Percentiles rank a stretch among this genome's conserved stretches.
phyloP scores from a whole-genome alignment of 2,329 filamentous ascomycete genomes.

The Diaporthe batatas region DNA sequence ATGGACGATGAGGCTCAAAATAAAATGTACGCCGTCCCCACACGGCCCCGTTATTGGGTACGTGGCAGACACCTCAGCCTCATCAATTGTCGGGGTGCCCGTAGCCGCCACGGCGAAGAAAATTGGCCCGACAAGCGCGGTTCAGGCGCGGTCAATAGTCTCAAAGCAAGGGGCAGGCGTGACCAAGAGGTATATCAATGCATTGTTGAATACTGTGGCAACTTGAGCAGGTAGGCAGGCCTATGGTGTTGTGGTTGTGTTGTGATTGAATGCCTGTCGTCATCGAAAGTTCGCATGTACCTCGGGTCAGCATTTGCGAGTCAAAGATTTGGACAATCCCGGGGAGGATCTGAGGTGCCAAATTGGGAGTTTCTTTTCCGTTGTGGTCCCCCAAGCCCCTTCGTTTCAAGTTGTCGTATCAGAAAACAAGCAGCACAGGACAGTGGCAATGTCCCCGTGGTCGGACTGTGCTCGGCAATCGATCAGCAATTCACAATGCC shows the following conservation, averaged over 20 bases:
- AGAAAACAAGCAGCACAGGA: constrained; percentile 23
- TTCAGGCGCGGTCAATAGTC: constrained; percentile 8
- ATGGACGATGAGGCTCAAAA: constrained; percentile 28
- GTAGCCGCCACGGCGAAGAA: constrained; percentile 28
- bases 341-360: constrained; percentile 28
- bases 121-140: constrained; percentile 21
- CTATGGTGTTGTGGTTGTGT: constrained; percentile 1
- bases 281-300: constrained; percentile 23
- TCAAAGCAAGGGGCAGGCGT: constrained; percentile 34
- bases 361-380: constrained; percentile 37
- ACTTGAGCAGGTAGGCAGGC: not conserved
- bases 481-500: constrained; percentile 21
- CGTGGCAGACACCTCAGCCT: constrained; percentile 34
- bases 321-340: constrained; percentile 20
- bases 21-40: constrained; percentile 18
- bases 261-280: constrained; percentile 16
- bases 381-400: constrained; percentile 35
- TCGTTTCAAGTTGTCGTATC: constrained; percentile 39
- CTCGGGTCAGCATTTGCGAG: constrained; percentile 20
- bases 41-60: constrained; percentile 20
- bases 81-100: constrained; percentile 31
- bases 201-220: constrained; percentile 1
- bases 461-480: constrained; percentile 39
- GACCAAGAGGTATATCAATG: not conserved
- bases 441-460: constrained; percentile 21